Evolutionary conservation across 257 asterid genomes (phyloP).

Genomic region (Cinchona pubescens): DNA sequence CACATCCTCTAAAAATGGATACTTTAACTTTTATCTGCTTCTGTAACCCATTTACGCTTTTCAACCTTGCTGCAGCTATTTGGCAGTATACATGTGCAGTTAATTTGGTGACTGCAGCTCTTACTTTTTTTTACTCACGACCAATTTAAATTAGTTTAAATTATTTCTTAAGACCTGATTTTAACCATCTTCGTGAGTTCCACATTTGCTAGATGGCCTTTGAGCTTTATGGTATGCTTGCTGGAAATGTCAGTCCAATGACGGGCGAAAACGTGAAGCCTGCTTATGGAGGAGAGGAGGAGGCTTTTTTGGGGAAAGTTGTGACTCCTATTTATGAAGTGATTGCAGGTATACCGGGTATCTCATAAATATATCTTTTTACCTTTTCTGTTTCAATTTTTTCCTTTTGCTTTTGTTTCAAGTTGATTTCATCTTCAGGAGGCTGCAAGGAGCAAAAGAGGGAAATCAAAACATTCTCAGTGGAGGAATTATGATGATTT

Average conservation of each 20-base stretch:
- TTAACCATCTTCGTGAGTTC: constrained; percentile 6
- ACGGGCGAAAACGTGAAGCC: constrained; percentile 99
- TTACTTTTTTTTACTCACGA: background rate
- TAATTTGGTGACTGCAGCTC: background rate
- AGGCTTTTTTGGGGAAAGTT: constrained; percentile 83
- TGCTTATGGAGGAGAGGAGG: constrained; percentile 99
- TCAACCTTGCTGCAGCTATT: background rate
- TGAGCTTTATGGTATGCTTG: constrained; percentile 97
- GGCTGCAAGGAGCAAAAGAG: constrained; percentile 83
- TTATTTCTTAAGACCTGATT: background rate
- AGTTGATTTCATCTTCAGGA: constrained; percentile 49
- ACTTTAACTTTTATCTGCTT: too few relatives aligned
- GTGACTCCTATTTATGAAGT: constrained; percentile 96
- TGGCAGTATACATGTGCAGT: background rate
- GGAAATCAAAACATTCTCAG: constrained; percentile 88
- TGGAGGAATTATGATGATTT: constrained; percentile 99
- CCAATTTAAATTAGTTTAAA: background rate
- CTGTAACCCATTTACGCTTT: background rate
- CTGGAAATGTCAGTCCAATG: constrained; percentile 97
- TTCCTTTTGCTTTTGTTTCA: constrained; percentile 11
- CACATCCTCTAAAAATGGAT: too few relatives aligned
- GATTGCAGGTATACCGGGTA: constrained; percentile 92
- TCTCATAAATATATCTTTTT: constrained; percentile 15
- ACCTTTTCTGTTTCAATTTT: background rate
- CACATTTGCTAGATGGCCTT: constrained; percentile 74